Percentiles rank a stretch among this genome's conserved stretches.
Conservation (phyloP, 2,329 filamentous ascomycete species). For the Exophiala calicioides region DNA sequence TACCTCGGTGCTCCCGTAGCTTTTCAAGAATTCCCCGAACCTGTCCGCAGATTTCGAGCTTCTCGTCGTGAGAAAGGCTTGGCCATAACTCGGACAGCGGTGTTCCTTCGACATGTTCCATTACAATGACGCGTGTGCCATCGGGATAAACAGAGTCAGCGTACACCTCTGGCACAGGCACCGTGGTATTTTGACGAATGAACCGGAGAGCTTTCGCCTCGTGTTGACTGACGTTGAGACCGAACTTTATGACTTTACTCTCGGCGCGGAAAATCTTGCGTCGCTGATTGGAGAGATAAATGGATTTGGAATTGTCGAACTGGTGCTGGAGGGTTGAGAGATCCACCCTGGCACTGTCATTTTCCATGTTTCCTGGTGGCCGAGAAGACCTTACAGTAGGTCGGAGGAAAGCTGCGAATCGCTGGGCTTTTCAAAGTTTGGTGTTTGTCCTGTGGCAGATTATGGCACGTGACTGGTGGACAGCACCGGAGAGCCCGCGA, state of each 20-base stretch:
- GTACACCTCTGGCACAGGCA: not conserved
- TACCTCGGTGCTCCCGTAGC: not conserved
- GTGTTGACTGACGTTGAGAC: not conserved
- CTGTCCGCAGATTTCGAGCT: not conserved
- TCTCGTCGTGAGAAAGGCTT: not conserved
- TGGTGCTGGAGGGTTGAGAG: too few relatives aligned
- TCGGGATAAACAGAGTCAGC: not conserved
- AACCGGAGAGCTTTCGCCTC: conserved; percentile 1
- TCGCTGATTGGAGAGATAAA: too few relatives aligned
- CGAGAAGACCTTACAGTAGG: too few relatives aligned
- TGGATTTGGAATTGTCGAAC: too few relatives aligned
- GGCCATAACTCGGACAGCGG: not conserved
- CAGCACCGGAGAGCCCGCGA: too few relatives aligned
- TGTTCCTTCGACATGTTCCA: not conserved
- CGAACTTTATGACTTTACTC: not conserved
- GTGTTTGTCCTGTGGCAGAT: too few relatives aligned
- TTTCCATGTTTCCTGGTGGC: too few relatives aligned
- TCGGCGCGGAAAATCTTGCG: not conserved
- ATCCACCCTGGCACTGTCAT: too few relatives aligned
- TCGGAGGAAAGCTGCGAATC: too few relatives aligned
- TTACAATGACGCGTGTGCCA: not conserved
- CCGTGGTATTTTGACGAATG: not conserved
- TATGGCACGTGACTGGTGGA: too few relatives aligned
- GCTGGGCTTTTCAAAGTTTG: too few relatives aligned
- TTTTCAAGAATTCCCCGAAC: conserved; percentile 1